Conservation (phyloP, 441 rosid genomes). For the Melastoma candidum region DNA sequence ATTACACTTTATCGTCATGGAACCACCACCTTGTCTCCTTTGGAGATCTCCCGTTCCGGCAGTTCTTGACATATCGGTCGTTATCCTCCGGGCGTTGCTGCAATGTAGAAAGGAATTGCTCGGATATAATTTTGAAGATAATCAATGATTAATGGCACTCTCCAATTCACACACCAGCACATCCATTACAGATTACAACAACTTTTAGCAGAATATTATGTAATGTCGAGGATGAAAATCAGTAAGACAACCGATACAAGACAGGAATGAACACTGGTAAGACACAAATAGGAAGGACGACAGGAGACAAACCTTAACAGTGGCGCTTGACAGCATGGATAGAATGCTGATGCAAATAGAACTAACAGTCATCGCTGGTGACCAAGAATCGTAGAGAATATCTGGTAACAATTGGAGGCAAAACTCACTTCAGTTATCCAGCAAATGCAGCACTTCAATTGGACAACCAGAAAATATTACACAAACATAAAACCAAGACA, state of each 20-base stretch:
- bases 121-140: too few species aligned
- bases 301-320: slow-evolving; percentile 59
- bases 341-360: slow-evolving; percentile 98
- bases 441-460: slow-evolving; percentile 4
- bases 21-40: slow-evolving; percentile 99
- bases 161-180: too few species aligned
- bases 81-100: slow-evolving; percentile 99
- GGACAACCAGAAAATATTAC: background rate
- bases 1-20: slow-evolving; percentile 91
- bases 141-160: too few species aligned
- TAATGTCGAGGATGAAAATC: background rate
- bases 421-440: slow-evolving; percentile 8
- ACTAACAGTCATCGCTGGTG: slow-evolving; percentile 97
- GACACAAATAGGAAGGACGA: background rate
- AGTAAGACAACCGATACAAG: background rate
- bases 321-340: slow-evolving; percentile 97
- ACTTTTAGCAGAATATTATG: too few species aligned
- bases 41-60: slow-evolving; percentile 94
- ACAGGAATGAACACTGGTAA: background rate
- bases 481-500: too few species aligned
- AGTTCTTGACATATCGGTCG: slow-evolving; percentile 94
- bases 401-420: slow-evolving; percentile 31
- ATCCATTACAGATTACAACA: too few species aligned
- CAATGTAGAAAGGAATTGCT: slow-evolving; percentile 13
- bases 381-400: slow-evolving; percentile 98